These are phyloP conservation scores for Apiotrichum porosum DNA, from an alignment of 1,284 basidiomycete genomes.

Conservation along the genomic window DNA sequence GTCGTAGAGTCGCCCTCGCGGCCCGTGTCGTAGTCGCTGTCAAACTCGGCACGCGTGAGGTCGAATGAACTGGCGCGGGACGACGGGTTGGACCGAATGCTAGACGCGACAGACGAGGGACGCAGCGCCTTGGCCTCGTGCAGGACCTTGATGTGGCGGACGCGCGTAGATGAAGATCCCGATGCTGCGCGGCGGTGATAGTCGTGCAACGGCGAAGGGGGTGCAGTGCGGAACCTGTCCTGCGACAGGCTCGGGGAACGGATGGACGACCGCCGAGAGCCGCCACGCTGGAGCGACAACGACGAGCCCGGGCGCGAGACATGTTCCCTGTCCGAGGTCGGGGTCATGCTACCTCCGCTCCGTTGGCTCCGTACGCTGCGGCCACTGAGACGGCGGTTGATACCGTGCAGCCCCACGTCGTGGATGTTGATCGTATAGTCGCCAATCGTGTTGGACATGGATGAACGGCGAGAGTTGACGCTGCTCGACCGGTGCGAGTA, in stretches of 20 bases:
- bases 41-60: not conserved
- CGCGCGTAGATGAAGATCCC: conserved; percentile 34
- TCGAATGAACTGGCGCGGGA: conserved; percentile 21
- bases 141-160: conserved; percentile 41
- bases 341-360: conserved; percentile 45
- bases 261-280: conserved; percentile 26
- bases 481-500: conserved; percentile 46
- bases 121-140: conserved; percentile 35
- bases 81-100: conserved; percentile 32
- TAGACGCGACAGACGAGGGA: conserved; percentile 33
- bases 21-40: conserved; percentile 32
- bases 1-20: conserved; percentile 18
- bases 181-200: conserved; percentile 40
- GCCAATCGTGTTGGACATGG: conserved; percentile 37
- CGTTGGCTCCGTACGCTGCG: conserved; percentile 31
- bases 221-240: conserved; percentile 15
- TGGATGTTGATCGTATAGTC: conserved; percentile 29
- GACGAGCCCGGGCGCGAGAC: conserved; percentile 35
- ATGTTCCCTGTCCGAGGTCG: conserved; percentile 43
- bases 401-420: conserved; percentile 24
- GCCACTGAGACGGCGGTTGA: conserved; percentile 35
- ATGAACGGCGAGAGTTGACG: conserved; percentile 47
- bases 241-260: conserved; percentile 33
- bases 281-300: conserved; percentile 25
- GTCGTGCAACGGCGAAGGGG: conserved; percentile 38